phyloP scores from a whole-genome alignment of 1,284 basidiomycete species.

The Apiotrichum gamsii region DNA sequence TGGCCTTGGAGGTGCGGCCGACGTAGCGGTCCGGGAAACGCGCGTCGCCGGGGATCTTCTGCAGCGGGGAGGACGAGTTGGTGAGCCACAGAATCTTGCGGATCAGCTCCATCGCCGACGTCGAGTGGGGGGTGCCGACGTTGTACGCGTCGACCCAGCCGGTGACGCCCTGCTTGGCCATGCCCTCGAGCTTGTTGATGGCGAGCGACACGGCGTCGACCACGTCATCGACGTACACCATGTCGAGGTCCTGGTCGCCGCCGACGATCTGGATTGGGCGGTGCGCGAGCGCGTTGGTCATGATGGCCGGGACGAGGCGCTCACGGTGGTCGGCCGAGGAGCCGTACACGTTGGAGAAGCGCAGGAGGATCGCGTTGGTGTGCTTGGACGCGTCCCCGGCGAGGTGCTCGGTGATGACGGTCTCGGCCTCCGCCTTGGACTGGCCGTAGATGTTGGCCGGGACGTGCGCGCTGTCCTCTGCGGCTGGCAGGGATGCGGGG shows the following conservation, averaged over 20 bases:
- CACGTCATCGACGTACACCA: constrained; percentile 32
- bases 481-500: constrained; percentile 15
- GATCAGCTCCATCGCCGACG: constrained; percentile 22
- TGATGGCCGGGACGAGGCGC: constrained; percentile 28
- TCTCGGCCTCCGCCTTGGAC: constrained; percentile 26
- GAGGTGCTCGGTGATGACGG: constrained; percentile 14
- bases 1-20: constrained; percentile 18
- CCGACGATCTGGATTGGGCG: constrained; percentile 35
- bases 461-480: constrained; percentile 17
- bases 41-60: constrained; percentile 23
- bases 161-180: neutral
- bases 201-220: constrained; percentile 25
- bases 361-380: constrained; percentile 23
- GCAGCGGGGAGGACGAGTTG: constrained; percentile 29
- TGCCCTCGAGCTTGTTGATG: constrained; percentile 12
- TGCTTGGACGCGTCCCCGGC: neutral
- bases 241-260: constrained; percentile 29
- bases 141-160: constrained; percentile 27
- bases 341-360: constrained; percentile 33
- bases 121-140: constrained; percentile 19
- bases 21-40: constrained; percentile 24
- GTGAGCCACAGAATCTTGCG: constrained; percentile 26
- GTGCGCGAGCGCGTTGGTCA: constrained; percentile 27
- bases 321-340: constrained; percentile 28
- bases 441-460: constrained; percentile 30